Evolutionary conservation across 2,329 filamentous ascomycete genomes (phyloP).

Genomic region (Penicillium hesseltinei): DNA sequence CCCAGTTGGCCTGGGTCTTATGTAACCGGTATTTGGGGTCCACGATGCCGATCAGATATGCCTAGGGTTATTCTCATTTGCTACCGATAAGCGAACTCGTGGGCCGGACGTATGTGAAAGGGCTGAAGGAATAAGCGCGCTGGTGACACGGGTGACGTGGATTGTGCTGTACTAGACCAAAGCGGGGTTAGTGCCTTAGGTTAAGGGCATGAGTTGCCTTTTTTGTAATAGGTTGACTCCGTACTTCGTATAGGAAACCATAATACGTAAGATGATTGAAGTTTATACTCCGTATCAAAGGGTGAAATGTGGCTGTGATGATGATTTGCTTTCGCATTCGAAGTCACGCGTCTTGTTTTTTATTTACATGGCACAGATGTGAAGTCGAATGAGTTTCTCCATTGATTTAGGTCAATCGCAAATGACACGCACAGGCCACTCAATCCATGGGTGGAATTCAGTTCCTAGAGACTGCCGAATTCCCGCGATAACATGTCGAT

Average conservation of each 20-base stretch:
- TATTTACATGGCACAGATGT: background rate
- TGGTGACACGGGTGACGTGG: background rate
- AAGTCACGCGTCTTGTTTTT: no score
- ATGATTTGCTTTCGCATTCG: background rate
- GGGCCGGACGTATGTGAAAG: background rate
- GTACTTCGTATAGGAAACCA: no score
- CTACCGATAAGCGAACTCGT: background rate
- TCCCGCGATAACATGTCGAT: slow-evolving; percentile 33
- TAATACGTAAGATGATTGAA: background rate
- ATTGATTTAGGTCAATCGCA: background rate
- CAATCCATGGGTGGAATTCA: slow-evolving; percentile 26
- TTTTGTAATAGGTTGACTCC: background rate
- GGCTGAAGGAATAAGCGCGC: background rate
- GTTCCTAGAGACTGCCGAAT: slow-evolving; percentile 19
- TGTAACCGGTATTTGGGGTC: no score
- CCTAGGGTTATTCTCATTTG: background rate
- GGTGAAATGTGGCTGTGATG: background rate
- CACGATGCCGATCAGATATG: background rate
- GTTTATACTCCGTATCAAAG: background rate
- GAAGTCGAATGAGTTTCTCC: background rate
- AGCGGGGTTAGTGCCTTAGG: background rate
- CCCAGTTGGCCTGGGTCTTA: no score
- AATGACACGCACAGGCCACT: slow-evolving; percentile 24
- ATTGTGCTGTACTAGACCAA: background rate
- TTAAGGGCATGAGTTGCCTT: background rate